Evolutionary conservation across 1,139 yeast species (phyloP).

Genomic region (Schizosaccharomyces versatilis): DNA sequence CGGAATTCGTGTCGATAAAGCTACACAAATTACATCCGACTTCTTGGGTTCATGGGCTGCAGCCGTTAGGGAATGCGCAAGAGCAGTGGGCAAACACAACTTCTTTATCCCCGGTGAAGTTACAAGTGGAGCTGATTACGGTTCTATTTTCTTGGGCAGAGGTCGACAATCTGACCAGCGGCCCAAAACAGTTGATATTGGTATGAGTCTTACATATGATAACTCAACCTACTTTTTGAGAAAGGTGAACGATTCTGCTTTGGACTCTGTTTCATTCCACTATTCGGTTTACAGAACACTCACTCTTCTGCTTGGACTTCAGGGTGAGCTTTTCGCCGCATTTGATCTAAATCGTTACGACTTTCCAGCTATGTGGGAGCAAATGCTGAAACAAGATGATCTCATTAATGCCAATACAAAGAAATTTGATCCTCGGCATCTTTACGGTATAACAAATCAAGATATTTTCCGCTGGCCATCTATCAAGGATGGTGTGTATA

Average conservation of each 20-base stretch:
- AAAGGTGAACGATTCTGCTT: slow-evolving; percentile 3
- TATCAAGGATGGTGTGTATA: slow-evolving; percentile 4
- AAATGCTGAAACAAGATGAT: slow-evolving; percentile 7
- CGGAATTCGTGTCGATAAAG: slow-evolving; percentile 9
- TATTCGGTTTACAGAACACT: slow-evolving; percentile 7
- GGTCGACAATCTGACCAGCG: slow-evolving; percentile 7
- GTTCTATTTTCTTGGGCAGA: slow-evolving; percentile 7
- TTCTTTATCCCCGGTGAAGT: slow-evolving; percentile 9
- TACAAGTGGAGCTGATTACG: slow-evolving; percentile 9
- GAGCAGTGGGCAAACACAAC: slow-evolving; percentile 5
- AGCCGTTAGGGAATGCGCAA: slow-evolving; percentile 6
- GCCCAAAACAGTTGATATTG: slow-evolving; percentile 2
- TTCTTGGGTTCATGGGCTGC: slow-evolving; percentile 8
- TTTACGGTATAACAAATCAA: slow-evolving; percentile 9
- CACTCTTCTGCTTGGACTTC: slow-evolving; percentile 5
- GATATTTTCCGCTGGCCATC: slow-evolving; percentile 10
- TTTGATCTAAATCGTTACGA: slow-evolving; percentile 6
- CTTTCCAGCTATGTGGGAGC: slow-evolving; percentile 6
- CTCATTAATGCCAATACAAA: slow-evolving; percentile 8
- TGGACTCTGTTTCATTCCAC: slow-evolving; percentile 7
- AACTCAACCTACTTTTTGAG: slow-evolving; percentile 2
- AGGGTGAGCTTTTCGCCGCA: slow-evolving; percentile 6
- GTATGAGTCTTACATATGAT: slow-evolving; percentile 2
- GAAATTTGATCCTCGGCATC: slow-evolving; percentile 8
- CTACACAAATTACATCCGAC: slow-evolving; percentile 10